Evolutionary conservation across 148 eudicot species (phyloP), one percentile per base, ranked within the genome.

Genomic region (Polygonum maritimum): DNA sequence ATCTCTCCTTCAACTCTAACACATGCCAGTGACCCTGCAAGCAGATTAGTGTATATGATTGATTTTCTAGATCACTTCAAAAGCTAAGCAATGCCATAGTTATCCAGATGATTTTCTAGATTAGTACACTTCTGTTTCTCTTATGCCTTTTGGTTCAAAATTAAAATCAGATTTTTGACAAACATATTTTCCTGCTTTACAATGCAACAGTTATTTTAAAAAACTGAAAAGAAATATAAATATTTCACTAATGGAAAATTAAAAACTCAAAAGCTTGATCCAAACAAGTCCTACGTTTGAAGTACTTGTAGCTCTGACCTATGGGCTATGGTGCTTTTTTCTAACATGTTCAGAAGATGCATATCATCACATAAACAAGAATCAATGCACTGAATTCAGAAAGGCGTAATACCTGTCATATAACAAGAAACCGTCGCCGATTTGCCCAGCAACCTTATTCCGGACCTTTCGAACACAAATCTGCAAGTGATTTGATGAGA

Each of bases 381-480:
- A n/a, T n/a, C n/a, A n/a, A n/a, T n/a, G n/a, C n/a, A n/a, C n/a
- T n/a, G n/a, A n/a, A 57, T 4, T n/a, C 31, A 2, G 40, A 63
- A 12, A 31, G 12, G 44, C 71, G 36, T 21, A 19, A 35, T 84
- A 95, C 99, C 98, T 87, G 71, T 92, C 79, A 73, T 95, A 95
- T 54, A 85, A 57, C 88, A 95, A 84, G 78, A 78, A 89, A 69
- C 89, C 91, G 1, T 95, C 96, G 21, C 99, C 99, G 71, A 91
- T 89, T 16, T 92, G 88, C 40, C 99, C 99, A 76, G 85, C 83
- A 39, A 94, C 97, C 84, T 94, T 94, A 82, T 89, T 94, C 72
- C 98, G 90, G 38, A 94, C 98, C 84, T 94, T 94, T 67, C 96
- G 82, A 62, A 95, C 89, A 78, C 91, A 92, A 76, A 95, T 86